Percentiles rank a stretch among this genome's conserved stretches.
Evolutionary conservation across 176 grass and related monocot species (phyloP).

Genomic region (Musa schizocarpa): DNA sequence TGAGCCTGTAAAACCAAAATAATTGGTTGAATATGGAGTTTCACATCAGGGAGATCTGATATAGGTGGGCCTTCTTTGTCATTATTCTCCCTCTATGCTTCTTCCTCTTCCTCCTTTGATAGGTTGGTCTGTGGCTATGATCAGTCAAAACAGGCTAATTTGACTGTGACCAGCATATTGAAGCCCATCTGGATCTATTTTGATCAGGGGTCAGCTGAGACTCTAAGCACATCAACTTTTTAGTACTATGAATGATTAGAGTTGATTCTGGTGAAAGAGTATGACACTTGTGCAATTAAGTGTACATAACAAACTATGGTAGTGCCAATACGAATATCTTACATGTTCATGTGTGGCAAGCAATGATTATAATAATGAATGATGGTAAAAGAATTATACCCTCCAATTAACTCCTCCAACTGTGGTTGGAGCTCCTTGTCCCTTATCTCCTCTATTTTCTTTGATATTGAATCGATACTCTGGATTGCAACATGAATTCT

Average conservation of each 20-base stretch:
- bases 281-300: no score
- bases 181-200: not conserved
- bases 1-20: not conserved
- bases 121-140: not conserved
- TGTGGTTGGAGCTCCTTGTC: slow-evolving; percentile 99
- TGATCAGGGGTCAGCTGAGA: not conserved
- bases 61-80: not conserved
- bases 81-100: no score
- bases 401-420: slow-evolving; percentile 91
- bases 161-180: not conserved
- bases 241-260: not conserved
- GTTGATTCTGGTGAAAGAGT: not conserved
- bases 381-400: slow-evolving; percentile 39
- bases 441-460: slow-evolving; percentile 86
- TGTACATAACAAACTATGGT: no score
- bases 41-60: not conserved
- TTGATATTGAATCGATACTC: slow-evolving; percentile 87
- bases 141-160: not conserved
- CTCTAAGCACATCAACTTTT: not conserved
- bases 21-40: not conserved
- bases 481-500: slow-evolving; percentile 89
- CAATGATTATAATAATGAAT: not conserved
- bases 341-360: not conserved
- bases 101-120: no score
- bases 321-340: not conserved